Evolutionary conservation across 805 yeast species (phyloP).

Genomic region (Saccharomycopsis sp.): DNA sequence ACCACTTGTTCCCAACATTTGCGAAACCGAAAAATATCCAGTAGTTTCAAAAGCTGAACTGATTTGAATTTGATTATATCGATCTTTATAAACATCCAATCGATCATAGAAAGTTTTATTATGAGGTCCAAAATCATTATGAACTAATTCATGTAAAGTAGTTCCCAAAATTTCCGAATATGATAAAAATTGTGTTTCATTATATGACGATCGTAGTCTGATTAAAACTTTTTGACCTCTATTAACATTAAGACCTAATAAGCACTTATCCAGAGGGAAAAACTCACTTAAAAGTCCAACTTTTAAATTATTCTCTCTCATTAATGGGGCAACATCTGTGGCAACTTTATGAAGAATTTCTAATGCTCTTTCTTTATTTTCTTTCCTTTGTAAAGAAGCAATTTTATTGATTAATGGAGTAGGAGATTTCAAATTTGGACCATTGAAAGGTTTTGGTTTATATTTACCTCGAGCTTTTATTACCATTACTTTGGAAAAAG

Average conservation of each 20-base stretch:
- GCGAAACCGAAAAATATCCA: slow-evolving; percentile 41
- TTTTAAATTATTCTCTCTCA: slow-evolving; percentile 53
- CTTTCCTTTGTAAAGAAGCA: neutral
- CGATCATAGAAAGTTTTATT: slow-evolving; percentile 56
- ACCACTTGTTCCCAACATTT: slow-evolving; percentile 3
- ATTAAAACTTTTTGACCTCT: slow-evolving; percentile 63
- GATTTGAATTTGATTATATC: slow-evolving; percentile 35
- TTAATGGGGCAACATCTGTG: slow-evolving; percentile 62
- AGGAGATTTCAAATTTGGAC: neutral
- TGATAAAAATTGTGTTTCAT: slow-evolving; percentile 46
- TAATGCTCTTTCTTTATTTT: slow-evolving; percentile 29
- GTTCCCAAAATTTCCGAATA: slow-evolving; percentile 65
- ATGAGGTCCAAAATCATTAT: slow-evolving; percentile 74
- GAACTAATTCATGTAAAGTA: slow-evolving; percentile 80
- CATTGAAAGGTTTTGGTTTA: neutral
- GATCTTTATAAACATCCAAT: slow-evolving; percentile 47
- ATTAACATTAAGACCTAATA: slow-evolving; percentile 79
- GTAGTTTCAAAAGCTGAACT: slow-evolving; percentile 34
- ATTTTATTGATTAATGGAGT: neutral
- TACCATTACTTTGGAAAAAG: neutral
- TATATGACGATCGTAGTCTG: slow-evolving; percentile 45
- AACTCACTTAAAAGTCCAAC: slow-evolving; percentile 70
- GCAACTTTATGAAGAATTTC: slow-evolving; percentile 61
- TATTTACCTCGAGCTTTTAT: neutral
- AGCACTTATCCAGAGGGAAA: slow-evolving; percentile 53